Base-by-base conservation (phyloP, 108 stramenopile species). In the Nitzschia sp. region DNA sequence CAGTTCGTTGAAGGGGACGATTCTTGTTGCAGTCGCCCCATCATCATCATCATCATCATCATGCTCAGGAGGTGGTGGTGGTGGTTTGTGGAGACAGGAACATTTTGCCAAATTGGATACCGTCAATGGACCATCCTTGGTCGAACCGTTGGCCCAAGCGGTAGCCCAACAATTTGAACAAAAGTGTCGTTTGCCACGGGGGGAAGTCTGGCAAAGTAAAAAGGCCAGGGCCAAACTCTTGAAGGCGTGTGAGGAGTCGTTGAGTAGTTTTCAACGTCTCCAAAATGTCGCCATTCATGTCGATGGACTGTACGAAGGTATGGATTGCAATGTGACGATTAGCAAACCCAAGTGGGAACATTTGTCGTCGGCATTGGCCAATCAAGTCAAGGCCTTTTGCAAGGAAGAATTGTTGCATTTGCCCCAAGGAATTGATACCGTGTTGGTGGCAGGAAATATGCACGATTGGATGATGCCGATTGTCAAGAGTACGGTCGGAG, bases 251-350 rank as follows among this genome's bases (percentile, higher is more conserved):
- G 88, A 92, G 62, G 60, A 74, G 26, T 88, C 80, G 0, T 71
- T 92, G 46, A 77, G 77, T 34, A 87, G 86, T 15, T 53, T 92
- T 28, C 77, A 80, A 35, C 73, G 75, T 35, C 75, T 73, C 23
- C 78, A 76, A 35, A 86, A 81, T 33, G 68, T 82, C n/a, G 76
- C 83, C 36, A 81, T 85, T 35, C 77, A 77, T 21, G 77, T 89
- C 16, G 91, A 92, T 64, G 78, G 85, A 27, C 63, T 92, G 46
- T 87, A 83, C 58, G 91, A 92, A 69, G 91, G 91, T n/a, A 78
- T 89, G 65, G 91, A 92, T 71, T 75, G 85, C 52, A 73, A 85
- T 21, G 87, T 89, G 19, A 71, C 80, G 19, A 82, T 92, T 52
- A 81, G 79, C 65, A 62, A 76, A 63, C 82, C 88, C 17, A 76